A percentile compares a stretch with the other conserved stretches of the same genome.
Conservation (phyloP, 2,329 filamentous ascomycete genomes). For the Aschersonia sp. region DNA sequence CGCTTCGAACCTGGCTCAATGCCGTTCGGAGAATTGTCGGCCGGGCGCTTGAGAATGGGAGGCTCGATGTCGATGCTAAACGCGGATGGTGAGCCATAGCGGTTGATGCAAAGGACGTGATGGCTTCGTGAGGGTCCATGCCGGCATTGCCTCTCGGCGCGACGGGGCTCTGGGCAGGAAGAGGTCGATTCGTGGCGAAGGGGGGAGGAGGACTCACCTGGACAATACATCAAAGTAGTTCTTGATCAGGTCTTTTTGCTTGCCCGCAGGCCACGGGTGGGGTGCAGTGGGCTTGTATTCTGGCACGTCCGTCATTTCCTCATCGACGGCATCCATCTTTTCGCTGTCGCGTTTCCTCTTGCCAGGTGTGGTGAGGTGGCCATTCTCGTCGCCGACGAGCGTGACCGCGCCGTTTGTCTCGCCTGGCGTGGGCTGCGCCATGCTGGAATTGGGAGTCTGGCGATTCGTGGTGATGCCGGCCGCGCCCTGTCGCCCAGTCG, state of each 20-base stretch:
- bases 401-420: slow-evolving; percentile 27
- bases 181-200: not conserved
- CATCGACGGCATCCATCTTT: slow-evolving; percentile 18
- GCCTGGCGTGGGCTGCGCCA: slow-evolving; percentile 26
- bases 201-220: slow-evolving; percentile 16
- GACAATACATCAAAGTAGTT: slow-evolving; percentile 21
- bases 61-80: slow-evolving; percentile 38
- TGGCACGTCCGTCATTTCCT: slow-evolving; percentile 13
- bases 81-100: slow-evolving; percentile 14
- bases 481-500: slow-evolving; percentile 25
- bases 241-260: slow-evolving; percentile 21
- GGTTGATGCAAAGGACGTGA: not conserved
- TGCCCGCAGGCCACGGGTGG: slow-evolving; percentile 11
- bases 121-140: not conserved
- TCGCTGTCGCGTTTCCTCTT: slow-evolving; percentile 46
- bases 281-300: slow-evolving; percentile 10
- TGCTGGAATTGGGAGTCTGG: slow-evolving; percentile 13
- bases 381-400: slow-evolving; percentile 15
- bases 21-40: slow-evolving; percentile 26
- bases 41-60: slow-evolving; percentile 38
- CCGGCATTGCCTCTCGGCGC: too few species aligned
- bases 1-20: slow-evolving; percentile 44
- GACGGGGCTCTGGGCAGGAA: not conserved
- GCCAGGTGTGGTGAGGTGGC: slow-evolving; percentile 20
- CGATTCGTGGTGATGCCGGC: slow-evolving; percentile 11